Percentiles rank a stretch among this genome's conserved stretches.
Evolutionary conservation across 2,329 filamentous ascomycete species (phyloP).

Genomic region (Ophiocordyceps robertsii): DNA sequence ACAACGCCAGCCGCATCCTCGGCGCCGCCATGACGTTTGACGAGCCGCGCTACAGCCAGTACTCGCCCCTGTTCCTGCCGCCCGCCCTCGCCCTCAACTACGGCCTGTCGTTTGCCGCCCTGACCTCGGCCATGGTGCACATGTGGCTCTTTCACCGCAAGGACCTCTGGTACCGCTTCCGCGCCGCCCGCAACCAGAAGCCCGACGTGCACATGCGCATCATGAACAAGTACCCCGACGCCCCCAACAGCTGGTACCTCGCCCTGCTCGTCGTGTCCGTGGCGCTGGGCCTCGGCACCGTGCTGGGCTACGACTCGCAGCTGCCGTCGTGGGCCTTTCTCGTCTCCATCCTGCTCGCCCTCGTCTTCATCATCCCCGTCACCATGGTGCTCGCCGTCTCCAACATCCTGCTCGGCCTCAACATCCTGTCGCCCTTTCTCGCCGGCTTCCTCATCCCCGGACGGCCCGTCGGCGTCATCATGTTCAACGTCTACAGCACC

Average conservation of each 20-base stretch:
- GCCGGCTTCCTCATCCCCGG: slow-evolving; percentile 13
- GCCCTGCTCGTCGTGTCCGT: slow-evolving; percentile 17
- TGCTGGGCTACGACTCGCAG: slow-evolving; percentile 11
- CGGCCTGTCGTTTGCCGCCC: slow-evolving; percentile 28
- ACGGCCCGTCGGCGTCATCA: slow-evolving; percentile 10
- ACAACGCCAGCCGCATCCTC: slow-evolving; percentile 38
- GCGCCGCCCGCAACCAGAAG: slow-evolving; percentile 27
- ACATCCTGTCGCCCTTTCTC: slow-evolving; percentile 25
- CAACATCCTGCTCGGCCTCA: slow-evolving; percentile 23
- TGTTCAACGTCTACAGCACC: slow-evolving; percentile 13
- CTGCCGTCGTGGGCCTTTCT: slow-evolving; percentile 16
- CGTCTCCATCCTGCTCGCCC: slow-evolving; percentile 11
- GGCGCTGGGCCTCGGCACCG: slow-evolving; percentile 17
- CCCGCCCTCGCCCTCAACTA: slow-evolving; percentile 28
- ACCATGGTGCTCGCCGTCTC: slow-evolving; percentile 19
- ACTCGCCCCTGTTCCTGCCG: slow-evolving; percentile 39
- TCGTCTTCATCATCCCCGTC: slow-evolving; percentile 11
- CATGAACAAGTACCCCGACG: slow-evolving; percentile 19
- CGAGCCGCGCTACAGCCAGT: slow-evolving; percentile 25
- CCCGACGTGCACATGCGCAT: slow-evolving; percentile 22
- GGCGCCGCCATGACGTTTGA: slow-evolving; percentile 32
- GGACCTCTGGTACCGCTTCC: slow-evolving; percentile 29
- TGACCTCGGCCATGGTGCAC: slow-evolving; percentile 30
- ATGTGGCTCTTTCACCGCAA: slow-evolving; percentile 23
- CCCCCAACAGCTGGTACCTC: slow-evolving; percentile 26